These are phyloP conservation scores for Pseudocercospora ulei DNA, from an alignment of 2,329 filamentous ascomycete genomes.

Conservation along the genomic window DNA sequence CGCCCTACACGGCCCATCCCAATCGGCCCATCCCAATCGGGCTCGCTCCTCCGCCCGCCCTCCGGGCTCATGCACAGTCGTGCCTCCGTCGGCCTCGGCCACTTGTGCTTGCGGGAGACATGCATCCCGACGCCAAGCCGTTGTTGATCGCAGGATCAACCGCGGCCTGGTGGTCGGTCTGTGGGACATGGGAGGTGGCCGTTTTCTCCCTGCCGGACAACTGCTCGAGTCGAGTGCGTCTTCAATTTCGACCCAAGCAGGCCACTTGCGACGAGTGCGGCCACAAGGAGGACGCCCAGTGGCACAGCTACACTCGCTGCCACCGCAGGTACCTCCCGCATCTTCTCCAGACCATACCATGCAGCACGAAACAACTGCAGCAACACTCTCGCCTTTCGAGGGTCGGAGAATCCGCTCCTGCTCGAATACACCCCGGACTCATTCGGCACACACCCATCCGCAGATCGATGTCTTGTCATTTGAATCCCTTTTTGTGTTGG, in stretches of 20 bases:
- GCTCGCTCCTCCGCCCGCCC: neutral
- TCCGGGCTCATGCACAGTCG: neutral
- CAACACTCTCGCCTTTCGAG: slow-evolving; percentile 48
- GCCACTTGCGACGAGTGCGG: neutral
- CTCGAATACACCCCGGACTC: slow-evolving; percentile 30
- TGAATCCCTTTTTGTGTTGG: slow-evolving; percentile 46
- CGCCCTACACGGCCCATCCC: no score
- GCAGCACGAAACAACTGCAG: slow-evolving; percentile 36
- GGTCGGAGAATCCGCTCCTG: slow-evolving; percentile 47
- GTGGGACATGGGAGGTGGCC: no score
- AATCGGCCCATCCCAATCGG: no score
- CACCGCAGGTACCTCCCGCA: slow-evolving; percentile 33
- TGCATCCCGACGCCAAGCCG: neutral
- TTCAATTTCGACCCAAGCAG: neutral
- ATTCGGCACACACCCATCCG: slow-evolving; percentile 45
- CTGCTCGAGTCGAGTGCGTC: neutral
- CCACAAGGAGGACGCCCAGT: neutral
- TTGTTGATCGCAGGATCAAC: neutral
- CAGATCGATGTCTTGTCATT: slow-evolving; percentile 46
- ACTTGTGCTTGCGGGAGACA: neutral
- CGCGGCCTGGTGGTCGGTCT: no score
- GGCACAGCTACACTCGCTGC: slow-evolving; percentile 2
- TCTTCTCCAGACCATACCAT: slow-evolving; percentile 38
- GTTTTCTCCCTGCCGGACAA: neutral
- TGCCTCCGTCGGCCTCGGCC: neutral